Conservation (phyloP, 1,284 basidiomycete genomes). For the Boletus sp. region DNA sequence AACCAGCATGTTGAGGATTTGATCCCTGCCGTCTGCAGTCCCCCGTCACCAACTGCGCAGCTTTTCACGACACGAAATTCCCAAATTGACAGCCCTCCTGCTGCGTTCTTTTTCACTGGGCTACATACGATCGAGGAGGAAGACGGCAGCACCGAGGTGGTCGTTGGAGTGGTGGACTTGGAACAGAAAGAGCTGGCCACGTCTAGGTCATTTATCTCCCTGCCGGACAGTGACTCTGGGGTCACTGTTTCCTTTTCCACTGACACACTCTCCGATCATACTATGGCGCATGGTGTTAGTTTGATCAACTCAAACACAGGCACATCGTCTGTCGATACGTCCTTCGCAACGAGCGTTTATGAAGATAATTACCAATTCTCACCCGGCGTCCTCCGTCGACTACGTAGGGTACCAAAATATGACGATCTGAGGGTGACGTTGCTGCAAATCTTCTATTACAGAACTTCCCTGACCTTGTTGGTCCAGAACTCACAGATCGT, state of each 20-base stretch:
- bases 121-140: slow-evolving; percentile 12
- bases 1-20: not conserved
- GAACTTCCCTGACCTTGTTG: not conserved
- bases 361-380: not conserved
- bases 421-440: not conserved
- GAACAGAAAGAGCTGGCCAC: not conserved
- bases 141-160: not conserved
- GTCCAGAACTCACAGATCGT: not conserved
- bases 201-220: not conserved
- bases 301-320: not conserved
- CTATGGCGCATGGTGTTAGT: not conserved
- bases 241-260: slow-evolving; percentile 13
- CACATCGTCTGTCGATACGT: slow-evolving; percentile 9
- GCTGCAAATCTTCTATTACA: not conserved
- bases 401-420: slow-evolving; percentile 20
- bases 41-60: not conserved
- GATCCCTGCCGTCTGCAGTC: not conserved
- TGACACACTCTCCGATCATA: slow-evolving; percentile 3
- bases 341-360: slow-evolving; percentile 25
- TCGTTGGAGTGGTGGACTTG: not conserved
- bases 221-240: slow-evolving; percentile 1
- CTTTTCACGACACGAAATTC: not conserved
- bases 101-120: not conserved
- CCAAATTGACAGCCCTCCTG: not conserved
- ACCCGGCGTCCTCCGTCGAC: slow-evolving; percentile 2